These are phyloP conservation scores for Candida lessepsii DNA, from an alignment of 805 yeast species.

Conservation along the genomic window DNA sequence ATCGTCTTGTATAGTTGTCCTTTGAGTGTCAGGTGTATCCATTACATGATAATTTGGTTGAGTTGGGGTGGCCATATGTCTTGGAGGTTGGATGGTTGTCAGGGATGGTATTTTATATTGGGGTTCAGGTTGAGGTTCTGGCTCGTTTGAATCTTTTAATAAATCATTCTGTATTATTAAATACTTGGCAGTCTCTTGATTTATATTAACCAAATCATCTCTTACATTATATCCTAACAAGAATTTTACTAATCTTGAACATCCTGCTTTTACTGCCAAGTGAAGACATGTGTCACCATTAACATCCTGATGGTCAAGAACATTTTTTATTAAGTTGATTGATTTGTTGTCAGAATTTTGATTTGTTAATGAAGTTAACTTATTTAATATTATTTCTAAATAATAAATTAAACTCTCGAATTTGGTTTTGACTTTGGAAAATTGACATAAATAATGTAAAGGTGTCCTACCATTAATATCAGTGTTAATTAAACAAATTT, in stretches of 20 bases:
- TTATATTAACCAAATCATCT: slow-evolving; percentile 46
- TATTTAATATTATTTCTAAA: slow-evolving; percentile 70
- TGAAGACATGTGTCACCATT: slow-evolving; percentile 87
- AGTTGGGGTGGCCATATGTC: slow-evolving; percentile 23
- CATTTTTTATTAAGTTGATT: slow-evolving; percentile 57
- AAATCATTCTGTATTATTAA: slow-evolving; percentile 40
- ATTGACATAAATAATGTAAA: slow-evolving; percentile 78
- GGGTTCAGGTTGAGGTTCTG: slow-evolving; percentile 4
- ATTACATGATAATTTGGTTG: slow-evolving; percentile 17
- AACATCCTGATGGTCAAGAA: slow-evolving; percentile 73
- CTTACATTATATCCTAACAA: slow-evolving; percentile 83
- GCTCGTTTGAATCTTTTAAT: slow-evolving; percentile 13
- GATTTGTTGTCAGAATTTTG: slow-evolving; percentile 41
- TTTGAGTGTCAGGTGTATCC: slow-evolving; percentile 47
- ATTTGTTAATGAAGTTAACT: slow-evolving; percentile 51
- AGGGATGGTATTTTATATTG: background rate
- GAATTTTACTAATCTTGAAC: slow-evolving; percentile 70
- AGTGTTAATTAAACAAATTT: slow-evolving; percentile 72
- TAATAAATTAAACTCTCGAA: slow-evolving; percentile 82
- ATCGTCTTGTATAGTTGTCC: slow-evolving; percentile 45
- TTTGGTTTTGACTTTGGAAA: slow-evolving; percentile 63
- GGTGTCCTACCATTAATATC: slow-evolving; percentile 77
- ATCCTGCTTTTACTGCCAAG: slow-evolving; percentile 68
- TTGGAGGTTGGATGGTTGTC: slow-evolving; percentile 6
- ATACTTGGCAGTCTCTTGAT: slow-evolving; percentile 45